Evolutionary conservation across 1,139 yeast genomes (phyloP).

Genomic region (Zhuliangozyma parablackwelliae): DNA sequence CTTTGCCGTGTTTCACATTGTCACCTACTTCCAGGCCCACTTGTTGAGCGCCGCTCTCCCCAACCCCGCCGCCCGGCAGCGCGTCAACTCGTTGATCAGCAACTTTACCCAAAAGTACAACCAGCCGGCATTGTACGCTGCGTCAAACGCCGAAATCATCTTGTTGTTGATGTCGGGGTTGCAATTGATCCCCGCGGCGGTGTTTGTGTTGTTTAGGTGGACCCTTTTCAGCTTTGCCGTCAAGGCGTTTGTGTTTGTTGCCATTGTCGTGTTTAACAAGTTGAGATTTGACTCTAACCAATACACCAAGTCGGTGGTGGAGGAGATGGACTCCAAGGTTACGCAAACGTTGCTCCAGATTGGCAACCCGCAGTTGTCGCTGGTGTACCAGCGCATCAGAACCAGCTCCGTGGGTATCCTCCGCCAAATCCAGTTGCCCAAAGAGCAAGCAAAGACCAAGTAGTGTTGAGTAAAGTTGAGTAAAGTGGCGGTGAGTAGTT

Average conservation of each 20-base stretch:
- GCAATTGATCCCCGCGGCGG: constrained; percentile 9
- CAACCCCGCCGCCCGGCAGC: constrained; percentile 17
- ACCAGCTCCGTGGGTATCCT: neutral
- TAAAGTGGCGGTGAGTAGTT: too few relatives aligned
- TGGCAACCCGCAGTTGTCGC: constrained; percentile 17
- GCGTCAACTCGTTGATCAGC: constrained; percentile 21
- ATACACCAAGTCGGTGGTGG: constrained; percentile 37
- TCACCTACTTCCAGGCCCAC: constrained; percentile 44
- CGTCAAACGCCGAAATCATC: constrained; percentile 43
- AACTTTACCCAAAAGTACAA: constrained; percentile 36
- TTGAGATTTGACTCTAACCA: constrained; percentile 41
- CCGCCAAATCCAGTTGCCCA: constrained; percentile 7
- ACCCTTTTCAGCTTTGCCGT: constrained; percentile 15
- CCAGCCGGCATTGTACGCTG: constrained; percentile 44
- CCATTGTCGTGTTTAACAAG: constrained; percentile 40
- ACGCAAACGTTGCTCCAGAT: constrained; percentile 19
- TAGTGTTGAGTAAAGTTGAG: neutral
- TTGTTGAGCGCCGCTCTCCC: constrained; percentile 19
- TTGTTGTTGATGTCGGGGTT: constrained; percentile 11
- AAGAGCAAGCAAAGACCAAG: constrained; percentile 5
- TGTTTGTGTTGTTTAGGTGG: constrained; percentile 20
- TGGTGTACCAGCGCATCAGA: constrained; percentile 4
- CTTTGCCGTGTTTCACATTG: constrained; percentile 54
- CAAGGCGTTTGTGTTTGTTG: constrained; percentile 18
- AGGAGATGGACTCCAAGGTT: constrained; percentile 34